phyloP scores from a whole-genome alignment of 1,139 yeast species.

The Diutina scorzettiae region DNA sequence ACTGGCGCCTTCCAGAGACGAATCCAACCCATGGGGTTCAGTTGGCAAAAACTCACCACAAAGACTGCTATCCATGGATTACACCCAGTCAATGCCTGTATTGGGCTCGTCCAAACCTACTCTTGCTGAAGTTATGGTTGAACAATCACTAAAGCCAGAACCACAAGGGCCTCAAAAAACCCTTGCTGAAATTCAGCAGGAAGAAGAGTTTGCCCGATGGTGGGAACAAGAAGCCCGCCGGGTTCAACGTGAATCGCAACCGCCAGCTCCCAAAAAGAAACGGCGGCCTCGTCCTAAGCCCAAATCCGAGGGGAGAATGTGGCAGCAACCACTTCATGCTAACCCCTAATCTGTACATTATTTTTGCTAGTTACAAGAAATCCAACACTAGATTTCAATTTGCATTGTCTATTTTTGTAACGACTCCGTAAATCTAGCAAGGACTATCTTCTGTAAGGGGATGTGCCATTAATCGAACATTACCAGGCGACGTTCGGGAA shows the following conservation, averaged over 20 bases:
- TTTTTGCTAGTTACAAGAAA: no score
- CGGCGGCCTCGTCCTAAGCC: neutral
- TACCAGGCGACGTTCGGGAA: no score
- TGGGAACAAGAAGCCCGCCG: slow-evolving; percentile 62
- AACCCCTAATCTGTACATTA: no score
- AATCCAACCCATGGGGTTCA: neutral
- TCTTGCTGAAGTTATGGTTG: slow-evolving; percentile 27
- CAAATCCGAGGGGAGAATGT: neutral
- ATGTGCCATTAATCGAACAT: no score
- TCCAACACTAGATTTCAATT: no score
- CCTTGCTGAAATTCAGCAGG: slow-evolving; percentile 61
- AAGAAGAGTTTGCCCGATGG: slow-evolving; percentile 73
- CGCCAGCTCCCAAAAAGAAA: neutral
- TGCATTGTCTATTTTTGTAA: no score
- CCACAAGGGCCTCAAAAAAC: slow-evolving; percentile 27
- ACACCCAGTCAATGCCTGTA: slow-evolving; percentile 1
- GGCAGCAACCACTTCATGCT: neutral
- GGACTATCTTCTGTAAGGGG: no score
- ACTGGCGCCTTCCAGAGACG: no score
- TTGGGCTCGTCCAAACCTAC: slow-evolving; percentile 12
- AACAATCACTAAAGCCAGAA: slow-evolving; percentile 36
- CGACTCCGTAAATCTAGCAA: no score
- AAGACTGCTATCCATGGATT: neutral
- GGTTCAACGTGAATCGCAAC: slow-evolving; percentile 28
- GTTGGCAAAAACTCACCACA: neutral